These are phyloP conservation scores for Ophiostoma piceae DNA, from an alignment of 2,329 filamentous ascomycete genomes.

Conservation along the genomic window DNA sequence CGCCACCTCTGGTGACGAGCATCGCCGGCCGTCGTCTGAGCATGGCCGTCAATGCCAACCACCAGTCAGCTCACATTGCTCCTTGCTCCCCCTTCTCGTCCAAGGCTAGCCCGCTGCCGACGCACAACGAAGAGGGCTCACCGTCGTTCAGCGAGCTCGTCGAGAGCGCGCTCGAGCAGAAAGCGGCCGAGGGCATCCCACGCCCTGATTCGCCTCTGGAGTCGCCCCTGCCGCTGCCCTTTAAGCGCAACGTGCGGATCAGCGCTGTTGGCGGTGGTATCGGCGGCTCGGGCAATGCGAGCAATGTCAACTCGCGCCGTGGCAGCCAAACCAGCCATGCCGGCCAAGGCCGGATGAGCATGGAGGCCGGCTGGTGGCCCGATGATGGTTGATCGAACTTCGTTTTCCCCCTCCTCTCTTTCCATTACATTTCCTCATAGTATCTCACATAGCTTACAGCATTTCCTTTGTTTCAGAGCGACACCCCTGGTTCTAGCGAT, in stretches of 20 bases:
- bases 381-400: slow-evolving; percentile 28
- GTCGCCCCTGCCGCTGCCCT: slow-evolving; percentile 24
- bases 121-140: neutral
- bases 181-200: slow-evolving; percentile 28
- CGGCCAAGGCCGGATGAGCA: slow-evolving; percentile 21
- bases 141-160: neutral
- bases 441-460: neutral
- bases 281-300: neutral
- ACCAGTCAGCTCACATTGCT: neutral
- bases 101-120: slow-evolving; percentile 1
- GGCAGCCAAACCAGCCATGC: neutral
- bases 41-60: neutral
- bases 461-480: neutral
- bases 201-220: slow-evolving; percentile 34
- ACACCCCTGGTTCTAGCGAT: slow-evolving; percentile 5
- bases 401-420: neutral
- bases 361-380: slow-evolving; percentile 32
- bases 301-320: neutral
- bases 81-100: slow-evolving; percentile 12
- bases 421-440: neutral
- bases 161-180: neutral
- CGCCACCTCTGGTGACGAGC: neutral
- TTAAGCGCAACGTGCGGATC: slow-evolving; percentile 35
- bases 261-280: slow-evolving; percentile 35
- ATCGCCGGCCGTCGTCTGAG: neutral